Evolutionary conservation across 495 filamentous ascomycete species (phyloP), one percentile per base, ranked within the genome.

Genomic region (Jackrogersella multiformis): DNA sequence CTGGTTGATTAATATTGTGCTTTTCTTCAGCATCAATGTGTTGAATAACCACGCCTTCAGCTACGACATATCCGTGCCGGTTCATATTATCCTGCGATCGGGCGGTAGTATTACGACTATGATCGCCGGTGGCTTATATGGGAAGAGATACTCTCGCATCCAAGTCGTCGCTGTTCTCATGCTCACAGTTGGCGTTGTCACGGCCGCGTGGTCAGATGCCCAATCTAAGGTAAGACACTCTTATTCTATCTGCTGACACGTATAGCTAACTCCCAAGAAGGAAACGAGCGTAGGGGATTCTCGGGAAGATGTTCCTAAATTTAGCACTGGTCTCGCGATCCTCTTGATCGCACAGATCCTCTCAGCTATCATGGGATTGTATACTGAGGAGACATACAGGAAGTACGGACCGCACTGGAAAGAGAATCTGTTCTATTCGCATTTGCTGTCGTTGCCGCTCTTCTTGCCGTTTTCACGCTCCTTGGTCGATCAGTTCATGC

Each of bases 11-110:
- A 95, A 96, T 69, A 97, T 97, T n/a, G 77, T 88, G 2, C 86
- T 97, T 56, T 98, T 97, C 79, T 93, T 96, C 70, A 84, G 85
- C 55, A 93, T 97, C 72, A 97, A 97, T 68, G 83, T 97, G 44
- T 80, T 98, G 59, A 99, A 99, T 79, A 99, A 99, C 71, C 94
- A 93, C 82, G 95, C 95, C 5, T 98, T 99, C 74, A 93, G 92
- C 60, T 98, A 97, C 79, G 89, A 92, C 61, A 98, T 99, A 48
- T 96, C 92, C 4, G 94, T 99, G 0, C 95, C 95, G 20, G 87
- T 99, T 44, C 95, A 99, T 73, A 99, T 98, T 68, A 97, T 99
- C 61, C 80, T 99, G 5, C 90, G 95, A 16, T 97, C 93, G 38
- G 96, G 93, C 20, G 96, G 95, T 7, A 96, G 92, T 61, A 94